phyloP scores from a whole-genome alignment of 345 rosid genomes.

The Syzygium grande region DNA sequence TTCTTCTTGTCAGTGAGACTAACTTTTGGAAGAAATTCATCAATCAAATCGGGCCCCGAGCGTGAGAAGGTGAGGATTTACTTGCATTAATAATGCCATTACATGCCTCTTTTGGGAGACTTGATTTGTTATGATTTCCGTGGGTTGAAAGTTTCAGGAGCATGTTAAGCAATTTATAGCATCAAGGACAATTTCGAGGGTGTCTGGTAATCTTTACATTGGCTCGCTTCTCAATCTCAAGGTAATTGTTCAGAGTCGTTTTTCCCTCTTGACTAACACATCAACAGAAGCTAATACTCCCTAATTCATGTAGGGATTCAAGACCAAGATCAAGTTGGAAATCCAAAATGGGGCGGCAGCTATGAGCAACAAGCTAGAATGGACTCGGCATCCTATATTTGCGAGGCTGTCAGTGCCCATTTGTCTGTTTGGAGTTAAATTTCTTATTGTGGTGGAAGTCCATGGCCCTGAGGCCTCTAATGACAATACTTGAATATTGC shows the following conservation, averaged over 20 bases:
- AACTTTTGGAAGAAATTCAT: conserved; percentile 35
- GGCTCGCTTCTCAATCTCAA: conserved; percentile 56
- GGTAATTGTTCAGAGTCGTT: conserved; percentile 19
- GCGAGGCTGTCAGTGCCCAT: not conserved
- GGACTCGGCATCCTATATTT: not conserved
- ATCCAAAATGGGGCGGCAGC: not conserved
- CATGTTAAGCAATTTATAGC: conserved; percentile 75
- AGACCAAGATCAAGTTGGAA: not conserved
- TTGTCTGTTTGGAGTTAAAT: too few species aligned
- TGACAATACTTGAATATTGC: too few species aligned
- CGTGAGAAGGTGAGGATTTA: conserved; percentile 53
- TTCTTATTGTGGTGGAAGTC: not conserved
- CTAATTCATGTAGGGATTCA: not conserved
- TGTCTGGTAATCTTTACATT: conserved; percentile 83
- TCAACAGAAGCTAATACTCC: not conserved
- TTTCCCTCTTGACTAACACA: too few species aligned
- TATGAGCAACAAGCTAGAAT: not conserved
- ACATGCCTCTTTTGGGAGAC: conserved; percentile 13
- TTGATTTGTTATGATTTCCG: not conserved
- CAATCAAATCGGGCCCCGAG: conserved; percentile 7
- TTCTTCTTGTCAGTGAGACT: too few species aligned
- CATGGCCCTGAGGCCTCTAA: not conserved
- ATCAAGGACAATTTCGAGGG: conserved; percentile 79
- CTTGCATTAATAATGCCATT: not conserved
- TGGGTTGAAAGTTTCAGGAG: conserved; percentile 78